phyloP scores from a whole-genome alignment of 805 yeast species.

The Peterozyma toletana region DNA sequence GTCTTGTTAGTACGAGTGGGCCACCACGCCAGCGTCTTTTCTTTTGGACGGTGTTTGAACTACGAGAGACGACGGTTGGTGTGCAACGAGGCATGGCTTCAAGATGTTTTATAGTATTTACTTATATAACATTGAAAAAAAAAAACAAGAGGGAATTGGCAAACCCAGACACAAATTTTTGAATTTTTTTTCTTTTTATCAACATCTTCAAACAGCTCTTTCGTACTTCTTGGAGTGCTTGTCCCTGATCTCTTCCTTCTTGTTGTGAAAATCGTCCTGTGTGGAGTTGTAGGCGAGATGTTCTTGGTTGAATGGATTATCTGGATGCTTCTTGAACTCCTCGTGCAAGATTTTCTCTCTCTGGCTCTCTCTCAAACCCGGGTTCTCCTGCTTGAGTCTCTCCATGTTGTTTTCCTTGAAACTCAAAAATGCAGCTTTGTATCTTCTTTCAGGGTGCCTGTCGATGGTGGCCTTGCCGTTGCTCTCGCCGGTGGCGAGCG shows the following conservation, averaged over 20 bases:
- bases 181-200: no score
- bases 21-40: no score
- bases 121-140: no score
- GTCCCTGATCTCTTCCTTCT: constrained; percentile 40
- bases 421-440: constrained; percentile 71
- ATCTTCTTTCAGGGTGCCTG: constrained; percentile 84
- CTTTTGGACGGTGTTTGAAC: no score
- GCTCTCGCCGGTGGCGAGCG: constrained; percentile 50
- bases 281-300: constrained; percentile 60
- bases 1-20: no score
- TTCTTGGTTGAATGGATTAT: constrained; percentile 79
- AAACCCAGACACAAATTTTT: no score
- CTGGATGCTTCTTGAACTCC: constrained; percentile 75
- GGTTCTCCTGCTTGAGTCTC: constrained; percentile 65
- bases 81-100: no score
- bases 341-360: constrained; percentile 65
- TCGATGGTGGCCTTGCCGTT: constrained; percentile 59
- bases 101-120: no score
- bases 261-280: constrained; percentile 36
- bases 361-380: constrained; percentile 76
- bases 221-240: constrained; percentile 8
- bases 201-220: no score
- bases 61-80: no score
- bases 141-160: no score
- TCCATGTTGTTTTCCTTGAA: constrained; percentile 69